Conservation (phyloP, 208 protist species). For the Trypanosoma mega region DNA sequence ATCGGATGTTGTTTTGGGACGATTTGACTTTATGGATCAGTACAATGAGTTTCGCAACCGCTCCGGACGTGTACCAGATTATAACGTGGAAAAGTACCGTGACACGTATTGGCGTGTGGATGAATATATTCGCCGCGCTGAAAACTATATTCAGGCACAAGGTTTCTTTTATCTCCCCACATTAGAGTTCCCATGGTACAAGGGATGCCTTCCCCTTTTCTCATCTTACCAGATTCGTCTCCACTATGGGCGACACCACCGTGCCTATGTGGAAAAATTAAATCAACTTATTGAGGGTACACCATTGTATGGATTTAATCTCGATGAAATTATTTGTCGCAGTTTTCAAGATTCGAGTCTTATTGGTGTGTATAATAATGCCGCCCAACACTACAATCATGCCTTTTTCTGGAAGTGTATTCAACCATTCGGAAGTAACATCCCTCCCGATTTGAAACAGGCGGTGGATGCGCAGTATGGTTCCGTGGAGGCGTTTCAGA, state of each 20-base stretch:
- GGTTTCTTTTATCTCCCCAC: constrained; percentile 91
- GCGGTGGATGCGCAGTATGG: constrained; percentile 83
- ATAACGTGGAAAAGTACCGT: constrained; percentile 80
- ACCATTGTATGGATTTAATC: constrained; percentile 63
- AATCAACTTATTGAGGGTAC: constrained; percentile 91
- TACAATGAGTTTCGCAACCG: constrained; percentile 89
- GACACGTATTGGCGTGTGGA: constrained; percentile 88
- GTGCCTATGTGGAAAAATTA: constrained; percentile 88
- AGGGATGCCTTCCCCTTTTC: constrained; percentile 84
- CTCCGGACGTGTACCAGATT: constrained; percentile 78
- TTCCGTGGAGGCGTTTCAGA: constrained; percentile 78
- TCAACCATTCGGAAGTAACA: constrained; percentile 87
- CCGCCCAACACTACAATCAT: constrained; percentile 93
- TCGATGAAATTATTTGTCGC: constrained; percentile 84
- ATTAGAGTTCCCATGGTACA: constrained; percentile 90
- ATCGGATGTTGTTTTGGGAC: constrained; percentile 66
- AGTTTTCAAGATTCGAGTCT: constrained; percentile 46
- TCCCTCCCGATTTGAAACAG: constrained; percentile 74
- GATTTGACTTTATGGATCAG: constrained; percentile 81
- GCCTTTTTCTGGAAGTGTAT: constrained; percentile 93
- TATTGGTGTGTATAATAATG: constrained; percentile 85
- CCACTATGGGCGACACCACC: constrained; percentile 90
- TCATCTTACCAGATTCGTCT: constrained; percentile 89
- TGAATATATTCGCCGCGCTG: constrained; percentile 83
- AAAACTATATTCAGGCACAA: constrained; percentile 74